Evolutionary conservation across 441 rosid genomes (phyloP), one percentile per base, ranked within the genome.

Genomic region (Flueggea neowawraea): DNA sequence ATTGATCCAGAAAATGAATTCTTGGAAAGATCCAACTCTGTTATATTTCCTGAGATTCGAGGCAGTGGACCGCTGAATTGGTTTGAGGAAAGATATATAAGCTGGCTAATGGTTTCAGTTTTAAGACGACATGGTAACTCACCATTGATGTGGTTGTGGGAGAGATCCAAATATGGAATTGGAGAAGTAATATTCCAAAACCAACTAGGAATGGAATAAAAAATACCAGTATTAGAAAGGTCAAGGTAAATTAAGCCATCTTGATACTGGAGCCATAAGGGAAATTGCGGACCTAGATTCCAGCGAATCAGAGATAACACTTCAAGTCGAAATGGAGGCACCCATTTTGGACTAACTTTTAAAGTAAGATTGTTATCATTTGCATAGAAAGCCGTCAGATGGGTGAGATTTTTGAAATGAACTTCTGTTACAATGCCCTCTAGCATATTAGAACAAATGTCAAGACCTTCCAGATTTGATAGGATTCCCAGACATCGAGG

Each of bases 201-300:
- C 69, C 65, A 67, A 54, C 6, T 10, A 11, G 72, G 72, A 55
- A 63, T 50, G 16, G 57, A 10, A 16, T 59, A 64, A 4, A 10
- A 5, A 28, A 72, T 72, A 10, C n/a, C 62, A n/a, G 65, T 4
- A 43, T 16, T 13, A 14, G 69, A 72, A 14, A 72, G 56, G 31
- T 62, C 76, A 16, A 72, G 4, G n/a, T 10, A 43, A 2, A 17
- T 10, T 15, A 47, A 58, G 55, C 49, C 32, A 54, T 54, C 59
- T 32, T 58, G 68, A 15, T 10, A 62, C 2, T 16, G 31, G 12
- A 63, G 58, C 76, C 69, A 67, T 5, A 0, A 31, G 5, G 72
- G 65, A 62, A 67, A 72, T n/a, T 48, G 33, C 0, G 68, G 68
- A 0, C 72, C 72, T 22, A 72, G 33, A 33, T 62, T 39, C 63